A percentile compares a stretch with the other conserved stretches of the same genome.
phyloP scores from a whole-genome alignment of 441 rosid genomes.

The Pelargonium australe region DNA sequence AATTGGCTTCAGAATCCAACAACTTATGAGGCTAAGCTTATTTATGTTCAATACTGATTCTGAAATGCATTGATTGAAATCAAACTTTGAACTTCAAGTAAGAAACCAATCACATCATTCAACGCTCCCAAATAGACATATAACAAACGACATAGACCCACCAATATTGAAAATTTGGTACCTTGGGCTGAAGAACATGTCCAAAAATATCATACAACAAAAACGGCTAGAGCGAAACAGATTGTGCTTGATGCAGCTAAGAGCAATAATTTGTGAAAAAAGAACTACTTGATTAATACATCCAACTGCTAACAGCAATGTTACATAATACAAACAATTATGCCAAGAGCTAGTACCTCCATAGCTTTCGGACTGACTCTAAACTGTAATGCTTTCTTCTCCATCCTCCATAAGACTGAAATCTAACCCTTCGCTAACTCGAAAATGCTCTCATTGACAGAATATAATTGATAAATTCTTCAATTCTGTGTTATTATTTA shows the following conservation, averaged over 20 bases:
- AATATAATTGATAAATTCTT: slow-evolving; percentile 15
- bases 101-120: too few species aligned
- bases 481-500: slow-evolving; percentile 24
- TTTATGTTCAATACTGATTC: too few species aligned
- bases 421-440: slow-evolving; percentile 12
- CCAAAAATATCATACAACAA: slow-evolving; percentile 15
- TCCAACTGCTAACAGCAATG: background rate
- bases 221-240: background rate
- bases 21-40: too few species aligned
- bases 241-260: background rate
- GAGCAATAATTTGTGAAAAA: background rate
- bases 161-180: background rate
- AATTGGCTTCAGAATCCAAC: too few species aligned
- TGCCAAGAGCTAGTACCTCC: background rate
- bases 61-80: too few species aligned
- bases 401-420: slow-evolving; percentile 8
- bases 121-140: too few species aligned
- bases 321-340: background rate
- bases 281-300: background rate
- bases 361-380: background rate
- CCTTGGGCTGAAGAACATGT: background rate
- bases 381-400: background rate
- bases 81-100: too few species aligned
- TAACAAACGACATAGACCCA: background rate
- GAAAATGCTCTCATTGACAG: background rate